Evolutionary conservation across 306 rosid genomes (phyloP), one percentile per base, ranked within the genome.

Genomic region (Trifolium fragiferum): DNA sequence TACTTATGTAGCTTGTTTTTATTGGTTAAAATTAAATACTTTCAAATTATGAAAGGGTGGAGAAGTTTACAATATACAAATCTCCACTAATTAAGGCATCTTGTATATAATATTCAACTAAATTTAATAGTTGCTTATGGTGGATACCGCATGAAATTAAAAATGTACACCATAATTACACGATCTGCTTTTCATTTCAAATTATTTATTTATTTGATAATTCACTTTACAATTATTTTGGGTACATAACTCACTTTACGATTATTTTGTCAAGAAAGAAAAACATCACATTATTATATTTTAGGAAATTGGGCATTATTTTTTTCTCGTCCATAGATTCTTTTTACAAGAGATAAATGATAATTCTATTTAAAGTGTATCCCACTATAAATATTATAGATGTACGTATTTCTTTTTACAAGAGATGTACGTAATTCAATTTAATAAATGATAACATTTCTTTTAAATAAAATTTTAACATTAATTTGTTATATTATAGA

Each of bases 251-350:
- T 53, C 65, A 71, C 74, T 61, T 38, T 51, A 49, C 19, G 20
- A 54, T 33, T 35, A 38, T 71, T 51, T 16, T 78, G 37, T 20
- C n/a, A n/a, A n/a, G n/a, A n/a, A n/a, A n/a, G 37, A 35, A 63
- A n/a, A 51, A 55, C 66, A 41, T 11, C 63, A 66, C 69, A 73
- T 67, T 62, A 73, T 77, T 59, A 53, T 16, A 55, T 44, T n/a
- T 41, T 66, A 50, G 69, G 54, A 72, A 72, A 81, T 50, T 68
- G 79, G 43, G 76, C 66, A 47, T 72, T 30, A 12, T 55, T 2
- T 59, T 25, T 13, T 44, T 10, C 4, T 40, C 33, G 6, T 4
- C 33, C 10, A 10, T 40, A 40, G 44, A 2, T 40, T 40, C 3
- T 40, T 1, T 38, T 9, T 10, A 8, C 9, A 23, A 23, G 25